Percentiles rank a stretch among this genome's conserved stretches.
phyloP scores from a whole-genome alignment of 805 yeast genomes.

The Wickerhamomyces pijperi region DNA sequence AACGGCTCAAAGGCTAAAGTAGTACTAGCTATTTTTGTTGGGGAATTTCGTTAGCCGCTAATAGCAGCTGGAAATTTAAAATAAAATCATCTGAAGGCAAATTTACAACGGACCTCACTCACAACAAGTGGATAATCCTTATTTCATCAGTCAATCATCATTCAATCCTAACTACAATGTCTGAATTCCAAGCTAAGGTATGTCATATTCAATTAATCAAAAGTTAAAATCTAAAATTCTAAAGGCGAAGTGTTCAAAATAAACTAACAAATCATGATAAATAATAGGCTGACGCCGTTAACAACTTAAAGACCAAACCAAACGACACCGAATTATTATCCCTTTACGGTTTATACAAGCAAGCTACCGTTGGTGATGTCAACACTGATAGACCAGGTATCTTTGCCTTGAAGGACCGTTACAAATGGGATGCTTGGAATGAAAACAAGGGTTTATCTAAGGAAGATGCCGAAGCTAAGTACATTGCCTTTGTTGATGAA shows the following conservation, averaged over 20 bases:
- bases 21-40: too few species aligned
- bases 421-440: conserved; percentile 98
- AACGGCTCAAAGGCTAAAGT: too few species aligned
- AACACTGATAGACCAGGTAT: conserved; percentile 78
- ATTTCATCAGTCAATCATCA: background rate
- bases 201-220: background rate
- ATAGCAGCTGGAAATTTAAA: too few species aligned
- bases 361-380: conserved; percentile 96
- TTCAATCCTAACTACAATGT: background rate
- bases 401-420: conserved; percentile 88
- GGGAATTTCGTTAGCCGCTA: too few species aligned
- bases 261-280: background rate
- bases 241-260: background rate
- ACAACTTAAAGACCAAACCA: conserved; percentile 66
- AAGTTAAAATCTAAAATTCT: too few species aligned
- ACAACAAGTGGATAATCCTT: too few species aligned
- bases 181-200: conserved; percentile 1
- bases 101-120: too few species aligned
- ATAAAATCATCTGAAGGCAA: too few species aligned
- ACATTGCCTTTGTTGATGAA: conserved; percentile 58
- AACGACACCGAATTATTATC: conserved; percentile 75
- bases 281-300: conserved; percentile 66
- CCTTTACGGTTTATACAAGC: conserved; percentile 89
- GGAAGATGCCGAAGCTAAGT: conserved; percentile 82
- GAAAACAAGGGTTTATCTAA: conserved; percentile 74